Evolutionary conservation across 306 rosid species (phyloP).

Genomic region (Prunus kanzakura): DNA sequence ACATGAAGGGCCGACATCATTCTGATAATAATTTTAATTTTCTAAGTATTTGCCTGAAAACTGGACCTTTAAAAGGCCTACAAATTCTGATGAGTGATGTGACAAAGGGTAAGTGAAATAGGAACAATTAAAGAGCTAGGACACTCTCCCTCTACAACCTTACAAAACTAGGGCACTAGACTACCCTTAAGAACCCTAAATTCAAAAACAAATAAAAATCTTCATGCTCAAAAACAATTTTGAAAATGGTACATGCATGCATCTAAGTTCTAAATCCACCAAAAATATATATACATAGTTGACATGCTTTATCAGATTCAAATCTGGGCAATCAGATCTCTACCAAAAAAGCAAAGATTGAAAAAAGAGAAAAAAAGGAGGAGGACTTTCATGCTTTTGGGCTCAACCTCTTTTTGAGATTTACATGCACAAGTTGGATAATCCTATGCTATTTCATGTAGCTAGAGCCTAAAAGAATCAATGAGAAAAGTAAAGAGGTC

Average conservation of each 20-base stretch:
- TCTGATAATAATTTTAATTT: not conserved
- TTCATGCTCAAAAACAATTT: not conserved
- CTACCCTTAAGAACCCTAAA: no score
- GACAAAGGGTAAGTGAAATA: not conserved
- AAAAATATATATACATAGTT: not conserved
- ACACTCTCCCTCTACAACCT: not conserved
- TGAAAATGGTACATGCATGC: not conserved
- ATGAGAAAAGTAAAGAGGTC: not conserved
- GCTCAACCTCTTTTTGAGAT: conserved; percentile 1
- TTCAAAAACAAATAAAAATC: no score
- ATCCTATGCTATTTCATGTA: conserved; percentile 8
- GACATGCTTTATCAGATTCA: not conserved
- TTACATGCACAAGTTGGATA: conserved; percentile 18
- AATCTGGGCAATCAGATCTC: conserved; percentile 13
- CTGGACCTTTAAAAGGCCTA: not conserved
- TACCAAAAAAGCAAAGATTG: not conserved
- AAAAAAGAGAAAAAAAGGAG: not conserved
- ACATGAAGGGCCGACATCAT: conserved; percentile 10
- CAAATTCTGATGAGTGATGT: conserved; percentile 4
- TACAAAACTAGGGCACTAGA: not conserved
- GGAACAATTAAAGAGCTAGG: not conserved
- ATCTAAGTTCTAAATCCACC: not conserved
- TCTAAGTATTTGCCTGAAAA: not conserved
- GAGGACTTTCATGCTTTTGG: conserved; percentile 8
- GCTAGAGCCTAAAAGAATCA: conserved; percentile 13